phyloP scores from a whole-genome alignment of 2,329 filamentous ascomycete species.

The Phyllosticta citribraziliensis region DNA sequence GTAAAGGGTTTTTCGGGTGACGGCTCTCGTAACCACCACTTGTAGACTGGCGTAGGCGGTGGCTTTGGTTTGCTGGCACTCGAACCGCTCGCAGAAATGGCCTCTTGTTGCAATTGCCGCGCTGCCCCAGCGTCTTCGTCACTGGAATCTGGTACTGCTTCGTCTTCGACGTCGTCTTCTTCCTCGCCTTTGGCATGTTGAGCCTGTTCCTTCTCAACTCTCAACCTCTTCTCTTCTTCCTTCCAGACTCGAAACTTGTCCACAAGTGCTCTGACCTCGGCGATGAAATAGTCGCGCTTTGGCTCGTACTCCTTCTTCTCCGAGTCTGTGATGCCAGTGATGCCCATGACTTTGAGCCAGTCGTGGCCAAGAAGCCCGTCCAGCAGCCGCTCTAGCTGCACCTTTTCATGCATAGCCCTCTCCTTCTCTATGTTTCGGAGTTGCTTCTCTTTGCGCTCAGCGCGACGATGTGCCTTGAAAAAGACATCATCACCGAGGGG shows the following conservation, averaged over 20 bases:
- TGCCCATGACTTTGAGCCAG: constrained; percentile 86
- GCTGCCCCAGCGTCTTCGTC: constrained; percentile 63
- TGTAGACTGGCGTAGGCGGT: constrained; percentile 12
- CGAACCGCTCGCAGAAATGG: constrained; percentile 13
- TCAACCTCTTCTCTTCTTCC: constrained; percentile 76
- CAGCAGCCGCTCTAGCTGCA: constrained; percentile 56
- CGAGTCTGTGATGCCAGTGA: constrained; percentile 73
- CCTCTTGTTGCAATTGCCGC: constrained; percentile 66
- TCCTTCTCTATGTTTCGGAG: constrained; percentile 59
- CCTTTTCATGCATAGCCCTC: constrained; percentile 56
- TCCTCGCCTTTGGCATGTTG: constrained; percentile 39
- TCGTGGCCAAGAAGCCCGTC: constrained; percentile 83
- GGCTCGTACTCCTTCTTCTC: constrained; percentile 81
- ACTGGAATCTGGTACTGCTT: constrained; percentile 46
- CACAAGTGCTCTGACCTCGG: constrained; percentile 69
- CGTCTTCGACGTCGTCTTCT: constrained; percentile 34
- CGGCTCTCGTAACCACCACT: constrained; percentile 13
- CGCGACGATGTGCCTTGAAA: constrained; percentile 48
- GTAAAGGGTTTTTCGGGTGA: constrained; percentile 54
- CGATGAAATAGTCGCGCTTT: constrained; percentile 75
- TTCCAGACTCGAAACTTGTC: constrained; percentile 85
- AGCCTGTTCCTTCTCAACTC: constrained; percentile 62
- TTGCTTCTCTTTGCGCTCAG: constrained; percentile 58
- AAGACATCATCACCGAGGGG: constrained; percentile 48
- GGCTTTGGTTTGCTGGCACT: constrained; percentile 2